These are phyloP conservation scores for Garcia nutans DNA, from an alignment of 345 rosid species.

Conservation along the genomic window DNA sequence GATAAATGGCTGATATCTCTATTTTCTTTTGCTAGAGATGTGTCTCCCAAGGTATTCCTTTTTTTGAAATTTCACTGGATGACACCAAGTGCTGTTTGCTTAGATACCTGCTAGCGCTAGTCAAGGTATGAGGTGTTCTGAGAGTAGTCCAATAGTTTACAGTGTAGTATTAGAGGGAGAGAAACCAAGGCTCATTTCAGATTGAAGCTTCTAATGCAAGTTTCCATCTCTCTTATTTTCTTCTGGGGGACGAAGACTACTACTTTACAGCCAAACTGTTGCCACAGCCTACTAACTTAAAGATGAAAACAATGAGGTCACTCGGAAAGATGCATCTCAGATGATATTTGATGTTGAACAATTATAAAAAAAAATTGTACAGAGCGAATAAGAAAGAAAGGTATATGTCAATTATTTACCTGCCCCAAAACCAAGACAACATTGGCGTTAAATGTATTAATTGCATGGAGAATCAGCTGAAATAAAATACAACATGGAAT, in stretches of 20 bases:
- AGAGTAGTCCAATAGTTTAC: neutral
- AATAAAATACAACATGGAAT: constrained; percentile 5
- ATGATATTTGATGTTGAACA: neutral
- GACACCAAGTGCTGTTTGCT: neutral
- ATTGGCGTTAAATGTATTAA: constrained; percentile 71
- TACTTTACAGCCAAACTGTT: too few relatives aligned
- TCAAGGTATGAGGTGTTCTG: neutral
- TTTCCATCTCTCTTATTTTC: neutral
- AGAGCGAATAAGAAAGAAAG: neutral
- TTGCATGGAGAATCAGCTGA: constrained; percentile 84
- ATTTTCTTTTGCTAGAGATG: neutral
- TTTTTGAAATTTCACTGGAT: neutral
- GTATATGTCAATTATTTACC: constrained; percentile 30
- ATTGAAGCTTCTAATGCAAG: neutral
- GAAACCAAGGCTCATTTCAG: neutral
- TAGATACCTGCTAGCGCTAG: neutral
- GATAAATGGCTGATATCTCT: neutral
- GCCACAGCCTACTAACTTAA: neutral
- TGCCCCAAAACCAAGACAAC: constrained; percentile 92
- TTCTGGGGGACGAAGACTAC: too few relatives aligned
- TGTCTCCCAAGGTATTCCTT: neutral
- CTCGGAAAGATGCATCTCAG: neutral
- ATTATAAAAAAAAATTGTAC: neutral
- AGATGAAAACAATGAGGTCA: neutral
- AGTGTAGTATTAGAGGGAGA: neutral